Evolutionary conservation across 495 filamentous ascomycete species (phyloP), one percentile per base, ranked within the genome.

Genomic region (Penicillium crystallinum): DNA sequence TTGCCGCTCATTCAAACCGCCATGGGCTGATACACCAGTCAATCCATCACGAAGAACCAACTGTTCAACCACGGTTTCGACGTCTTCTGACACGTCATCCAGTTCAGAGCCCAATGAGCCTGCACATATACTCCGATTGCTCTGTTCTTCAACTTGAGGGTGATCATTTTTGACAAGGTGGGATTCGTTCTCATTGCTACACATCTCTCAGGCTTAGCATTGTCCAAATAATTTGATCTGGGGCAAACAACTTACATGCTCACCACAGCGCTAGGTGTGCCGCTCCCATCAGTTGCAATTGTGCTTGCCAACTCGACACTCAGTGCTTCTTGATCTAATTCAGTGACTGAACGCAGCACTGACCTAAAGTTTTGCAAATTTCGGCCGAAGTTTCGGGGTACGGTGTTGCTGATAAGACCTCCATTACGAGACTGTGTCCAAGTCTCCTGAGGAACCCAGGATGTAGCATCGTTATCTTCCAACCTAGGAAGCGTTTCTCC

Each of bases 371-470:
- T 34, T 2, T 11, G 4, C 5, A 19, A 4, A 23, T 31, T 45
- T 31, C 49, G 18, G 31, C 49, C 49, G 15, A 52, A 46, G 22
- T 52, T 52, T 29, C 49, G 22, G 6, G 40, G 49, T 10, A 52
- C 33, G 4, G 49, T 46, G 2, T 46, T 14, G 12, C 40, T 46
- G 10, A 44, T 19, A n/a, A 22, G 12, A 1, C 15, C 3, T 30
- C 22, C 17, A 9, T 21, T 23, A 25, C 30, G 31, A 36, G 1
- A 14, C 14, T 47, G 29, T 15, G 30, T 36, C 31, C 30, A 47
- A 14, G 23, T 30, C 15, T 38, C 34, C 25, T 21, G 23, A 2
- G 22, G 23, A 15, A 48, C 21, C 34, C 34, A 30, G 11, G 34
- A 30, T 14, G 10, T 38, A 23, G 17, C 18, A 11, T n/a, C 22